Base-by-base conservation (phyloP, 2,329 filamentous ascomycete species). In the Fonsecaea erecta region DNA sequence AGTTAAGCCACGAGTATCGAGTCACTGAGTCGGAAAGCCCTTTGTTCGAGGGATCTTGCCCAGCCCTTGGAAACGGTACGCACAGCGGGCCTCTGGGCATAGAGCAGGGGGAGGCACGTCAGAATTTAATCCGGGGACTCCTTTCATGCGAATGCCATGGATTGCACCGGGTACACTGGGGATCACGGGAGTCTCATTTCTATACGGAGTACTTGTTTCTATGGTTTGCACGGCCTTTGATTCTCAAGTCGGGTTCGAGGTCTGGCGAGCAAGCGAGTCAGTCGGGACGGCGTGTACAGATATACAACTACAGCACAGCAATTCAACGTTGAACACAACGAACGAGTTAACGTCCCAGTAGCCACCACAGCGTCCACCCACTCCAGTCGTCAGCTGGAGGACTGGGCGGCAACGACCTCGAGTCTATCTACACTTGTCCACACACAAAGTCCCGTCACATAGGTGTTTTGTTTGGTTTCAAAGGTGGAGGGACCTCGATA, bases 291-390 rank as follows among this genome's bases (percentile, higher is more conserved):
- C 43, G 43, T 48, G 43, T 48, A 48, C 43, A 48, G 43, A 48
- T 48, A 48, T 48, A 48, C 21, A 48, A 48, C 43, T 48, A 48
- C 43, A 48, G 43, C 43, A 26, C n/a, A 8, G 43, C 43, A 48
- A 48, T 48, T 48, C 8, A 24, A 48, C 26, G 18, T 48, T 48
- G 43, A 48, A 24, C 18, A 24, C 18, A 18, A 46, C 21, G 40
- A 18, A 46, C 16, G 18, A 8, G 12, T 6, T 6, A n/a, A n/a
- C 21, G 12, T 24, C 21, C 43, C 40, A 7, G 35, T 43, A 7
- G 16, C n/a, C 9, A 7, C 6, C 9, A 34, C 32, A 34, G 32
- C 11, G 21, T 48, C 6, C 12, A 48, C 43, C 18, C 18, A 12
- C 43, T 48, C 9, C 11, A 48, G 18, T 24, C 21, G 26, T n/a